These are phyloP conservation scores for Agrocybe praecox DNA, from an alignment of 768 basidiomycete species.

Conservation along the genomic window DNA sequence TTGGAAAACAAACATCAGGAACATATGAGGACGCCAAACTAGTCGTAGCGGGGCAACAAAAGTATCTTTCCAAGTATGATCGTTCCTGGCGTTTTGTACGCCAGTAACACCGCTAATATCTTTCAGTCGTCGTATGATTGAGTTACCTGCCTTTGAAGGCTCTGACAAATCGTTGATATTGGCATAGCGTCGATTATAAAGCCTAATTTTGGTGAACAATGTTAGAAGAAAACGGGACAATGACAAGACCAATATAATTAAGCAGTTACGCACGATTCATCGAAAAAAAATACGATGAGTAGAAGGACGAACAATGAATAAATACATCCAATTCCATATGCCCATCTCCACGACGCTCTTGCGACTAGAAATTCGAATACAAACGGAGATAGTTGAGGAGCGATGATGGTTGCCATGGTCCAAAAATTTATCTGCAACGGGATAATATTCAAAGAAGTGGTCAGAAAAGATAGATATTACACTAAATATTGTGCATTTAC, in stretches of 20 bases:
- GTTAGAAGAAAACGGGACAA: neutral
- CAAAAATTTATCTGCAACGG: conserved; percentile 58
- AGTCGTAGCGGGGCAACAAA: conserved; percentile 50
- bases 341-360: conserved; percentile 61
- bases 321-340: conserved; percentile 68
- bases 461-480: neutral
- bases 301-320: conserved; percentile 59
- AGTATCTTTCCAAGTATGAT: conserved; percentile 51
- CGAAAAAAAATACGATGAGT: conserved; percentile 60
- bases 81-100: conserved; percentile 55
- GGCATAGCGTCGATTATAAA: conserved; percentile 61
- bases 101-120: conserved; percentile 67
- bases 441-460: neutral
- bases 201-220: conserved; percentile 39
- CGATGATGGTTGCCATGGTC: conserved; percentile 75
- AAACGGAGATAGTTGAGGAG: conserved; percentile 66
- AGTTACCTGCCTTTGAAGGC: conserved; percentile 39
- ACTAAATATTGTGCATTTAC: no score
- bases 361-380: conserved; percentile 71
- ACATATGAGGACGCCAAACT: conserved; percentile 64
- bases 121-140: conserved; percentile 49
- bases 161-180: conserved; percentile 46
- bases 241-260: neutral
- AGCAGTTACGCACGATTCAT: conserved; percentile 55
- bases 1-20: conserved; percentile 55